A percentile compares a stretch with the other conserved stretches of the same genome.
Evolutionary conservation across 2,329 filamentous ascomycete species (phyloP).

Genomic region (Nemania bipapillata): DNA sequence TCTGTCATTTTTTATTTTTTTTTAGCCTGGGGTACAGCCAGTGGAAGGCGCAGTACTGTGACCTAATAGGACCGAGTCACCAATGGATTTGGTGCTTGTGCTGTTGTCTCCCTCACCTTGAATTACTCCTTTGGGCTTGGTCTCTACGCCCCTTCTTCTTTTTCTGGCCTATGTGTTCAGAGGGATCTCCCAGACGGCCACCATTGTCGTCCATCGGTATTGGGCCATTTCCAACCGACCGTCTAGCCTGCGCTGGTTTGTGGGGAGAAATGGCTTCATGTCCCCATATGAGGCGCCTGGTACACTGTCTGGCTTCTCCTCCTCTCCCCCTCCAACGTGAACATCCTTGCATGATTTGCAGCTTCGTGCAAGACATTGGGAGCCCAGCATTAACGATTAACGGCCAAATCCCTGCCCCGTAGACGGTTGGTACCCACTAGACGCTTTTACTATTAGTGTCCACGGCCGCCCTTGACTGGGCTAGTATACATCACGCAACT

Average conservation of each 20-base stretch:
- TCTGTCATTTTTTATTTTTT: constrained; percentile 20
- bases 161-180: constrained; percentile 38
- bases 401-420: constrained; percentile 49
- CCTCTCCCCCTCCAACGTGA: constrained; percentile 39
- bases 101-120: constrained; percentile 44
- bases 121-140: constrained; percentile 46
- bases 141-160: constrained; percentile 38
- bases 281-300: constrained; percentile 31
- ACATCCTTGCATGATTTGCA: constrained; percentile 51
- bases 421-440: constrained; percentile 40
- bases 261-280: constrained; percentile 39
- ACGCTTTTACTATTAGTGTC: constrained; percentile 30
- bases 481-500: constrained; percentile 45
- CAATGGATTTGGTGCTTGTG: constrained; percentile 44
- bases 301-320: constrained; percentile 35
- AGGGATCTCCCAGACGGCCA: constrained; percentile 22
- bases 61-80: constrained; percentile 30
- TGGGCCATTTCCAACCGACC: constrained; percentile 39
- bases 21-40: constrained; percentile 5
- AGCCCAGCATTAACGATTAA: constrained; percentile 46
- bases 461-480: constrained; percentile 35
- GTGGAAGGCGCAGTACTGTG: not conserved
- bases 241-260: constrained; percentile 41
- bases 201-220: constrained; percentile 29
- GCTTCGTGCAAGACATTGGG: constrained; percentile 46